Percentiles rank a stretch among this genome's conserved stretches.
Evolutionary conservation across 192 early-diverging fungal genomes (phyloP).

Genomic region (Linnemannia exigua): DNA sequence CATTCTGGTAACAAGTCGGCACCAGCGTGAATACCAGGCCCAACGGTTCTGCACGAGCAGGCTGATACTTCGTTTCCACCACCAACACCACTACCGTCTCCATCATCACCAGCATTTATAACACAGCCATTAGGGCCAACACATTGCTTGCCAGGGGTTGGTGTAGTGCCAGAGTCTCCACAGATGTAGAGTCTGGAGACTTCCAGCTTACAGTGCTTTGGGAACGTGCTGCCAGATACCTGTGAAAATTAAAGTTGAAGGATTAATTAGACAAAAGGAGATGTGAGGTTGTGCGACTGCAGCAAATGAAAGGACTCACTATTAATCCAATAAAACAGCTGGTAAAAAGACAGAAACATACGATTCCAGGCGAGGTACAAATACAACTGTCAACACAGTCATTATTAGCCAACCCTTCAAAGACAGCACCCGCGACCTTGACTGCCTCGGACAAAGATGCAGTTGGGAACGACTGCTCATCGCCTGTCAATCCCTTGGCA

Average conservation of each 20-base stretch:
- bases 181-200: background rate
- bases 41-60: background rate
- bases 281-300: background rate
- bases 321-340: background rate
- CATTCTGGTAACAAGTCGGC: background rate
- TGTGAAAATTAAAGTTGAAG: background rate
- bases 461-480: too few species aligned
- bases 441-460: too few species aligned
- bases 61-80: too few species aligned
- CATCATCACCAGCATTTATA: constrained; percentile 1
- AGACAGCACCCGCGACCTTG: background rate
- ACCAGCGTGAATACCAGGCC: background rate
- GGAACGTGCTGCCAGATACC: background rate
- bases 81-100: too few species aligned
- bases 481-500: too few species aligned
- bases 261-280: background rate
- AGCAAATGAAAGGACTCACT: too few species aligned
- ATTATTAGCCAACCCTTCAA: background rate
- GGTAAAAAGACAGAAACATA: background rate
- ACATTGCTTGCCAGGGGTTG: background rate
- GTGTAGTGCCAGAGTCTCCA: background rate
- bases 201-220: background rate
- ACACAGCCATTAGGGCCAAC: background rate
- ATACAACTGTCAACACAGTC: constrained; percentile 4
- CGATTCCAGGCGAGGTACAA: background rate